A percentile compares a stretch with the other conserved stretches of the same genome.
Evolutionary conservation across 768 basidiomycete genomes (phyloP).

Genomic region (Mycena epipterygia): DNA sequence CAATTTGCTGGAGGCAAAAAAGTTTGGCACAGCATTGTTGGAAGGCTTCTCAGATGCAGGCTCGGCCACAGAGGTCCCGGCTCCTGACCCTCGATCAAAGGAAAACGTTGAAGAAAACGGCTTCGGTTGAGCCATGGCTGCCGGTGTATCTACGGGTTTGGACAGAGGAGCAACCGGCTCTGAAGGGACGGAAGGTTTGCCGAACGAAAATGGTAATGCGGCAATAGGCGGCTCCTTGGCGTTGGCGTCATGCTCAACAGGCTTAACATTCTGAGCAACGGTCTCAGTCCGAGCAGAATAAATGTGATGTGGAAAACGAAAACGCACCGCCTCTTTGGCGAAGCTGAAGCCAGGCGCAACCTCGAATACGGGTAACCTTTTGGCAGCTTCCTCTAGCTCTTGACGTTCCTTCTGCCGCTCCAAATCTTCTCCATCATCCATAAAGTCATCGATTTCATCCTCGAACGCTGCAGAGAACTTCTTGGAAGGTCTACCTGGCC

Average conservation of each 20-base stretch:
- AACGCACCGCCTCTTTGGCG: constrained; percentile 67
- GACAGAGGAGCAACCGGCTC: constrained; percentile 23
- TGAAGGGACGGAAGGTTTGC: constrained; percentile 46
- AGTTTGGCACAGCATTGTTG: constrained; percentile 63
- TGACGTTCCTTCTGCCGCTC: constrained; percentile 59
- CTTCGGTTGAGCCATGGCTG: constrained; percentile 28
- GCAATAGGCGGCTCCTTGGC: constrained; percentile 78
- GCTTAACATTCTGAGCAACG: constrained; percentile 42
- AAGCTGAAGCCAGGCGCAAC: constrained; percentile 77
- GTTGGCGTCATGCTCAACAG: constrained; percentile 54
- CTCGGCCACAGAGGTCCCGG: constrained; percentile 1
- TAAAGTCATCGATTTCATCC: constrained; percentile 60
- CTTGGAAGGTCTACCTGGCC: constrained; percentile 62
- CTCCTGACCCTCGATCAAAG: constrained; percentile 6
- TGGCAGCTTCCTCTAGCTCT: constrained; percentile 67
- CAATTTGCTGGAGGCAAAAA: constrained; percentile 69
- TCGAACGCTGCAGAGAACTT: constrained; percentile 79
- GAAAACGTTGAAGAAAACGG: constrained; percentile 1
- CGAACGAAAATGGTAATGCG: constrained; percentile 75
- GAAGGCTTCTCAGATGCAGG: constrained; percentile 7
- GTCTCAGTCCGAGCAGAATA: constrained; percentile 9
- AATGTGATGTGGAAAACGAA: not conserved
- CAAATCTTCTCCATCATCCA: constrained; percentile 59
- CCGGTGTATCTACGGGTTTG: constrained; percentile 31
- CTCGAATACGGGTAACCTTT: constrained; percentile 68